phyloP scores from a whole-genome alignment of 2,329 filamentous ascomycete genomes.

The Venturia pyrina region DNA sequence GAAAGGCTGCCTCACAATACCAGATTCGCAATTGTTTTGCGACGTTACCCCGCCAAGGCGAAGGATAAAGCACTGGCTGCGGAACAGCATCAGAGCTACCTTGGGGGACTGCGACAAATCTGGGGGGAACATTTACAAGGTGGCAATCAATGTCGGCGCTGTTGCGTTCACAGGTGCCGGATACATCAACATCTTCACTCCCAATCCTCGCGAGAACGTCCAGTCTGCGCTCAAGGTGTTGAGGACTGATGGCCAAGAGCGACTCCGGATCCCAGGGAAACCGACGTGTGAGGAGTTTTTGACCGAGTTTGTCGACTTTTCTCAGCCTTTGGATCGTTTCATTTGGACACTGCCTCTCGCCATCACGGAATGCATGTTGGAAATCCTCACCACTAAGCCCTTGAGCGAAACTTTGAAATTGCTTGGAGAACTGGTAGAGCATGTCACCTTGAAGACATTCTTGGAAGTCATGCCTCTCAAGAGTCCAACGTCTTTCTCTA shows the following conservation, averaged over 20 bases:
- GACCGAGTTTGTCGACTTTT: conserved; percentile 16
- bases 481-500: background rate
- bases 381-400: background rate
- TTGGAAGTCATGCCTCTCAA: conserved; percentile 7
- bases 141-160: conserved; percentile 9
- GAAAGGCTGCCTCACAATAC: background rate
- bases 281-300: conserved; percentile 13
- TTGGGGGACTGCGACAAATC: background rate
- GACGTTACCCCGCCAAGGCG: background rate
- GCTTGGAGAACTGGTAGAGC: background rate
- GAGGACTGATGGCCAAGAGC: background rate
- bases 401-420: background rate
- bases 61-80: background rate
- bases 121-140: conserved; percentile 2
- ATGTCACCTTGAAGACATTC: background rate
- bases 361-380: background rate
- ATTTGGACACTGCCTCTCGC: conserved; percentile 9
- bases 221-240: conserved; percentile 13
- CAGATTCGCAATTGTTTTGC: background rate
- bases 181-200: conserved; percentile 16
- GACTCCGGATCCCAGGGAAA: conserved; percentile 5
- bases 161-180: conserved; percentile 13
- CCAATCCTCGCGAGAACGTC: conserved; percentile 14
- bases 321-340: conserved; percentile 14
- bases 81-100: background rate